phyloP scores from a whole-genome alignment of 140 eudicot species.

The Stevia rebaudiana region DNA sequence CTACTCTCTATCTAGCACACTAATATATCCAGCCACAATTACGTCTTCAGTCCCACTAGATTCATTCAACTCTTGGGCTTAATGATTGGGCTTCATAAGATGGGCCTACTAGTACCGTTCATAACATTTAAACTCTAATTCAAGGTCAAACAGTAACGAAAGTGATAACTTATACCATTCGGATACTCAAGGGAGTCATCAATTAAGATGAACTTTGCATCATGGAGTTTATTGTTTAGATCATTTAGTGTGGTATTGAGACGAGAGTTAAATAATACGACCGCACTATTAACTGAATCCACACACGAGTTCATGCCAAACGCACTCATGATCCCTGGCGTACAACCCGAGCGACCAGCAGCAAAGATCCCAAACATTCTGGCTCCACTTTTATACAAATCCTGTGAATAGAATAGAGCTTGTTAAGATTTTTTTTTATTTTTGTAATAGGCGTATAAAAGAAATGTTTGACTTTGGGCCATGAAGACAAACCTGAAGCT shows the following conservation, averaged over 20 bases:
- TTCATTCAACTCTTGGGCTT: too few relatives aligned
- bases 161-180: constrained; percentile 13
- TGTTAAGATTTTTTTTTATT: not conserved
- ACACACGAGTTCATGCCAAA: constrained; percentile 39
- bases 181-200: not conserved
- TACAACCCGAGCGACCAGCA: constrained; percentile 39
- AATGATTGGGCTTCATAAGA: too few relatives aligned
- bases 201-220: constrained; percentile 38
- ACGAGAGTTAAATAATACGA: constrained; percentile 25
- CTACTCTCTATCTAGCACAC: too few relatives aligned
- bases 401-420: constrained; percentile 13
- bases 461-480: not conserved
- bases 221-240: constrained; percentile 16
- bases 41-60: too few relatives aligned
- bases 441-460: not conserved
- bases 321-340: constrained; percentile 28
- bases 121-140: too few relatives aligned
- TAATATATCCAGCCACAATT: too few relatives aligned
- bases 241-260: constrained; percentile 26
- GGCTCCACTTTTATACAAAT: constrained; percentile 39
- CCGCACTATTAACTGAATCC: constrained; percentile 27
- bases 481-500: constrained; percentile 29
- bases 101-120: too few relatives aligned
- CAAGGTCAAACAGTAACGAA: not conserved
- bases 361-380: constrained; percentile 49